Base-by-base conservation (phyloP, 2,329 filamentous ascomycete species). In the Cordyceps javanica region DNA sequence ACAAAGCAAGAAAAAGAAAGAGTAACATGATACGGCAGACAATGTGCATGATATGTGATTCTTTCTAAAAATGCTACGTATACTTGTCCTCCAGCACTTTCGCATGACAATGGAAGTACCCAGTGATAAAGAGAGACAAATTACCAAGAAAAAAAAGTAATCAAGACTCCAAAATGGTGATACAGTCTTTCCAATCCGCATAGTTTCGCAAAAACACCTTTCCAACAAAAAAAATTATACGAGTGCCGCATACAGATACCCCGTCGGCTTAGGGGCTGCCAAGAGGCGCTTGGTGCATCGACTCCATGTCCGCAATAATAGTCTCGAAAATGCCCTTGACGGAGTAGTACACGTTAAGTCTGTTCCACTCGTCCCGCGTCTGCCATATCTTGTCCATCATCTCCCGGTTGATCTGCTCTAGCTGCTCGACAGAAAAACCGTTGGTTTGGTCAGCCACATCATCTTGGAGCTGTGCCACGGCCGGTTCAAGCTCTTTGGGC, bases 321-420 rank as follows among this genome's bases (percentile, higher is more conserved):
- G 86, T 83, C 64, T 95, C 92, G 70, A 96, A 96, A 5, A 89
- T 83, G 16, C 81, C 77, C 42, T 77, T 77, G 38, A 95, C 80
- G 38, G 78, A 75, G 46, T 75, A 75, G 14, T 87, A 79, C 14
- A 96, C 91, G 64, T 80, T 79, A 65, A 85, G 87, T 44, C 94
- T 84, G 72, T 99, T 94, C 83, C 90, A 94, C 66, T 95, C 87
- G 49, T 84, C 81, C 51, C 91, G 82, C 60, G 82, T 82, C 60
- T 80, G 80, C 94, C 94, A 99, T 45, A 97, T 82, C 62, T 87
- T 85, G 60, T 93, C 89, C 93, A 97, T 97, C 62, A 97, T 77
- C 63, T 88, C 85, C 8, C 91, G 87, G 70, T 92, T 92, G 69
- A 97, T 87, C 72, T 97, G 93, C 76, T 97, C 93, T 21, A 99